These are phyloP conservation scores for Aspergillus bridgeri DNA, from an alignment of 495 filamentous ascomycete genomes.

Conservation along the genomic window DNA sequence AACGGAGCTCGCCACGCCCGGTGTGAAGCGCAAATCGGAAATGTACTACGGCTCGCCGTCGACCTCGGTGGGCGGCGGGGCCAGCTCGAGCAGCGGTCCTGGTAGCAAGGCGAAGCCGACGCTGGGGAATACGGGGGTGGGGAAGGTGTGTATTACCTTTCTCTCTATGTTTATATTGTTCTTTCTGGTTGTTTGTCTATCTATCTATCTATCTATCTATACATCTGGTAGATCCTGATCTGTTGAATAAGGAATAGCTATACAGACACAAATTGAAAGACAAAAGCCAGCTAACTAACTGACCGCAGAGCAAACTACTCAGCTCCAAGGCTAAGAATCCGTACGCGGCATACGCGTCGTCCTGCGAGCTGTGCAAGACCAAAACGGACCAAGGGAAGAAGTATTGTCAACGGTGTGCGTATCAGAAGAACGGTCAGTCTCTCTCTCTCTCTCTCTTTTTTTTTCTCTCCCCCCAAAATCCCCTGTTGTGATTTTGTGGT, in stretches of 20 bases:
- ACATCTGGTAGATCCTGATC: too few relatives aligned
- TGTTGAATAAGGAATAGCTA: too few relatives aligned
- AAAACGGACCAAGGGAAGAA: slow-evolving; percentile 61
- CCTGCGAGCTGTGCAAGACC: slow-evolving; percentile 60
- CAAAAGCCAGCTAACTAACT: background rate
- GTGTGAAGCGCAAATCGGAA: slow-evolving; percentile 67
- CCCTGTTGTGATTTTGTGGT: too few relatives aligned
- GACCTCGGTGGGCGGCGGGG: slow-evolving; percentile 49
- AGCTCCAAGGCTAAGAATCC: slow-evolving; percentile 67
- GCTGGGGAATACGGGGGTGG: slow-evolving; percentile 37
- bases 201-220: too few relatives aligned
- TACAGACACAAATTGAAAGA: too few relatives aligned
- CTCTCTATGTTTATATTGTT: background rate
- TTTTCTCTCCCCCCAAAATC: background rate
- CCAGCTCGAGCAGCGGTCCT: too few relatives aligned
- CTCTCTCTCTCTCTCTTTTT: slow-evolving; percentile 15
- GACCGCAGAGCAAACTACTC: slow-evolving; percentile 61
- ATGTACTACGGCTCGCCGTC: slow-evolving; percentile 68
- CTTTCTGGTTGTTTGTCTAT: too few relatives aligned
- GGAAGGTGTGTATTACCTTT: slow-evolving; percentile 27
- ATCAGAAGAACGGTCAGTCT: slow-evolving; percentile 57
- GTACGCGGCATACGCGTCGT: slow-evolving; percentile 63
- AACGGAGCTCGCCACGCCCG: slow-evolving; percentile 64
- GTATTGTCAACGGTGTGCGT: slow-evolving; percentile 65
- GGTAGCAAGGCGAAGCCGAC: slow-evolving; percentile 46